Evolutionary conservation across 768 basidiomycete genomes (phyloP), one percentile per base, ranked within the genome.

Genomic region (Lyophyllum atratum): DNA sequence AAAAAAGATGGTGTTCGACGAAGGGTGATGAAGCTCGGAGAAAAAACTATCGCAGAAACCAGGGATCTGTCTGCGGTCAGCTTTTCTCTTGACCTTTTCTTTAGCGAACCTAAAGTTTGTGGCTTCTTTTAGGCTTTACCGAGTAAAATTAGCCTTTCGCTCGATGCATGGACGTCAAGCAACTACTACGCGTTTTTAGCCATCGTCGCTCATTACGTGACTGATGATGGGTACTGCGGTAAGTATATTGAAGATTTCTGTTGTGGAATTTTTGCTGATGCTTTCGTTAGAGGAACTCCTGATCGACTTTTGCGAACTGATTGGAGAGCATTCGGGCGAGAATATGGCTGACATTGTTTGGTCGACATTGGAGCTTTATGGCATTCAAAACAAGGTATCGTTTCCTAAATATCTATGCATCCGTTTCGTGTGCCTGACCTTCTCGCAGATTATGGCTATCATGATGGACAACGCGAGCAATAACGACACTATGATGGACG

Each of bases 291-390:
- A 76, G 52, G 74, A 76, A 49, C 34, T 68, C 0, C 54, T 76
- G 0, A 74, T 76, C 52, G 74, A 76, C 52, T 75, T 76, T 48
- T 37, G 63, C 3, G 70, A 76, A 61, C n/a, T 76, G 14, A 47
- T 70, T 3, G 68, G 72, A 3, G 66, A 71, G 47, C 72, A 76
- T 52, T 66, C 68, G 0, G 68, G 75, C 3, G 68, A 70, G 50
- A 75, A 73, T 50, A 70, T 76, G 67, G 75, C 74, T n/a, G 65
- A 65, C 0, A 59, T 53, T 3, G 69, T 75, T 0, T 75, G 71
- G 71, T 57, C 63, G n/a, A 72, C 66, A 0, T 28, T 74, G 3
- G 40, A 63, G 12, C 56, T 29, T 19, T 75, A 71, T 60, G 67
- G 66, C n/a, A n/a, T n/a, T n/a, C n/a, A n/a, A n/a, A n/a, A n/a